Evolutionary conservation across 305 asterid genomes (phyloP).

Genomic region (Fraxinus platypoda): DNA sequence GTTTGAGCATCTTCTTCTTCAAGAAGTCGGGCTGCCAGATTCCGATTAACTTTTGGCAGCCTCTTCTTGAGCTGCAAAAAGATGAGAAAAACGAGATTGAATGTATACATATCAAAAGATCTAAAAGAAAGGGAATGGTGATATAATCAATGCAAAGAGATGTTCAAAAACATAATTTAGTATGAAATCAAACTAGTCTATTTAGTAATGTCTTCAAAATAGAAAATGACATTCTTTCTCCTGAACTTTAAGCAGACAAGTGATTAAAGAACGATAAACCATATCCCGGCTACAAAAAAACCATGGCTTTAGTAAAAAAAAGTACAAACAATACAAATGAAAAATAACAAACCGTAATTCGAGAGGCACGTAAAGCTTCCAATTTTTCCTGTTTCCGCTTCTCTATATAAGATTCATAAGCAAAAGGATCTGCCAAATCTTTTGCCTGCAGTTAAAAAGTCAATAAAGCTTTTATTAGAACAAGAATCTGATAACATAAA

Average conservation of each 20-base stretch:
- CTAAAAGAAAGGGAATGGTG: background rate
- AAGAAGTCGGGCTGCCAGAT: conserved; percentile 52
- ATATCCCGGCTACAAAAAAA: background rate
- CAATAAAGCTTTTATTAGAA: conserved; percentile 5
- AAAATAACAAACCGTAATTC: conserved; percentile 75
- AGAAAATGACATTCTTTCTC: background rate
- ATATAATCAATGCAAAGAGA: background rate
- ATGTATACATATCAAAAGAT: background rate
- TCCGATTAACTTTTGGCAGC: conserved; percentile 78
- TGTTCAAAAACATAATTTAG: background rate
- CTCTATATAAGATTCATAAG: conserved; percentile 68
- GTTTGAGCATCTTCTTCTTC: conserved; percentile 69
- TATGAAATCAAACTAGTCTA: background rate
- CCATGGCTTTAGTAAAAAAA: background rate
- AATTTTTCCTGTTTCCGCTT: conserved; percentile 64
- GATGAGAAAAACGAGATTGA: conserved; percentile 1
- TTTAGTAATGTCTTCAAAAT: background rate
- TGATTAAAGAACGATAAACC: background rate
- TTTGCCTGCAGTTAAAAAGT: conserved; percentile 59
- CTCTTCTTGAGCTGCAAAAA: conserved; percentile 59
- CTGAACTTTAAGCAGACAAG: background rate
- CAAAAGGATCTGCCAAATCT: conserved; percentile 72
- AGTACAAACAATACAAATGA: background rate
- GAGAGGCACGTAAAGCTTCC: conserved; percentile 52
- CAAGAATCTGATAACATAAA: background rate